Conservation (phyloP, 495 filamentous ascomycete genomes). For the Penicillium lividum region DNA sequence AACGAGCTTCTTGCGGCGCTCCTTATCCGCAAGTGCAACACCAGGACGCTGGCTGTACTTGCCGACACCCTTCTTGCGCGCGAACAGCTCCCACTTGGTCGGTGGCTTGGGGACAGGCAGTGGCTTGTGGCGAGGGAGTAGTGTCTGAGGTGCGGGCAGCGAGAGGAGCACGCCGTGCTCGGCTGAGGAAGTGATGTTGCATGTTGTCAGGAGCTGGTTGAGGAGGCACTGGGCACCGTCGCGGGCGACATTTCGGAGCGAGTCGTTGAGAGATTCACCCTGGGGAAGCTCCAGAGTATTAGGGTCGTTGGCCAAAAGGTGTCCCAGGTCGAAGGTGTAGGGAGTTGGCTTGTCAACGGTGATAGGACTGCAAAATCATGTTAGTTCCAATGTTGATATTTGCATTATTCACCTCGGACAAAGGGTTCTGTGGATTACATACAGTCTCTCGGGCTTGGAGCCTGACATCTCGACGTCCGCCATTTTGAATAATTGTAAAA, state of each 20-base stretch:
- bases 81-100: slow-evolving; percentile 95
- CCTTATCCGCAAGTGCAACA: slow-evolving; percentile 45
- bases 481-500: slow-evolving; percentile 22
- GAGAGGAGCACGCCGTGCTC: slow-evolving; percentile 69
- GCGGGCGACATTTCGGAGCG: slow-evolving; percentile 69
- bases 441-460: slow-evolving; percentile 47
- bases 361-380: slow-evolving; percentile 45
- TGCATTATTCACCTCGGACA: neutral
- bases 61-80: slow-evolving; percentile 90
- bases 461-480: slow-evolving; percentile 33
- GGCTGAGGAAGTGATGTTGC: slow-evolving; percentile 66
- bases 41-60: slow-evolving; percentile 47
- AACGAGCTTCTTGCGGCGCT: slow-evolving; percentile 76
- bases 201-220: slow-evolving; percentile 83
- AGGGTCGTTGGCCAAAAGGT: slow-evolving; percentile 77
- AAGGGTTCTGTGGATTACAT: slow-evolving; percentile 12
- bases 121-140: slow-evolving; percentile 86
- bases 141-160: slow-evolving; percentile 67
- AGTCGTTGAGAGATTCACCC: slow-evolving; percentile 39
- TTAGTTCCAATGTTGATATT: slow-evolving; percentile 18
- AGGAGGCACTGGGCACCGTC: slow-evolving; percentile 86
- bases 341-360: slow-evolving; percentile 80
- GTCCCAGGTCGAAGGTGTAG: slow-evolving; percentile 89
- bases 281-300: slow-evolving; percentile 66
- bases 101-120: slow-evolving; percentile 74